Percentiles rank a stretch among this genome's conserved stretches.
phyloP scores from a whole-genome alignment of 257 asterid genomes.

The Forsythia viridissima region DNA sequence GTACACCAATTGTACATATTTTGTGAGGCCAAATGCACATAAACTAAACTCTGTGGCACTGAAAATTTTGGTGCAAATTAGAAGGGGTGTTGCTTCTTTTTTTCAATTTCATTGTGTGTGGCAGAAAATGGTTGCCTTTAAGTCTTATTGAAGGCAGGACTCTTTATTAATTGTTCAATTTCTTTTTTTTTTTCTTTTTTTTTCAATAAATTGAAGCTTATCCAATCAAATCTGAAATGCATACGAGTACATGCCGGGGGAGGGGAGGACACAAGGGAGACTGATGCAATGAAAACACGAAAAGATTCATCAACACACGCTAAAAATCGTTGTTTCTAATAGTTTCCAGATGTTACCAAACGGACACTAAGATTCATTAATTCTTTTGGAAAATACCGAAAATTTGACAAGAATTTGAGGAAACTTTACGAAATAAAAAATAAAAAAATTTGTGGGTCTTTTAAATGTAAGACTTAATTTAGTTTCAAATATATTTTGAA shows the following conservation, averaged over 20 bases:
- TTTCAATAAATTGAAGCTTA: neutral
- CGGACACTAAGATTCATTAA: too few species aligned
- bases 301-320: too few species aligned
- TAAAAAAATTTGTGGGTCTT: too few species aligned
- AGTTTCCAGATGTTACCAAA: too few species aligned
- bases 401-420: too few species aligned
- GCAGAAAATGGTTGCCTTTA: constrained; percentile 1
- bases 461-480: neutral
- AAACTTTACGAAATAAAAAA: too few species aligned
- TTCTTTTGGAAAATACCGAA: too few species aligned
- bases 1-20: neutral
- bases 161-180: neutral
- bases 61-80: neutral
- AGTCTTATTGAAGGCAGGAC: neutral
- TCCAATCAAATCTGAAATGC: neutral
- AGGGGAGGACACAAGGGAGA: too few species aligned
- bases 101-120: neutral
- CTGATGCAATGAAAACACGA: neutral
- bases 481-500: neutral
- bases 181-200: neutral
- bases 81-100: neutral
- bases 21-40: neutral
- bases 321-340: neutral
- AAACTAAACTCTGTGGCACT: neutral
- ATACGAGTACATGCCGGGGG: neutral